A percentile compares a stretch with the other conserved stretches of the same genome.
Conservation (phyloP, 768 basidiomycete genomes). For the Rhodotorula graminis region DNA sequence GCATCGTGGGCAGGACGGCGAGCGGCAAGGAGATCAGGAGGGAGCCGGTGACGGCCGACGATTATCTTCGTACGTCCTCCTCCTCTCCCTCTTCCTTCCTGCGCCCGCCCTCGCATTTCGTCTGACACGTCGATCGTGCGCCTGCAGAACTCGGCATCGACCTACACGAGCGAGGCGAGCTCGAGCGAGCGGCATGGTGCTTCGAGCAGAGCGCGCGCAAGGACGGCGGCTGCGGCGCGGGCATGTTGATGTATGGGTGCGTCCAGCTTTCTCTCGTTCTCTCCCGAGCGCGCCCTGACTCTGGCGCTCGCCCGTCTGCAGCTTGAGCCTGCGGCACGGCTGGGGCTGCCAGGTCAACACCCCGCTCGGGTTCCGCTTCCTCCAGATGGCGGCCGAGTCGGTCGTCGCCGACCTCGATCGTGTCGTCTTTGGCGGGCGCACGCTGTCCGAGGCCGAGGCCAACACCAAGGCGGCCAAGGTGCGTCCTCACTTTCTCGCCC, state of each 20-base stretch:
- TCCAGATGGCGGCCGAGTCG: slow-evolving; percentile 71
- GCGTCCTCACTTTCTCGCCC: slow-evolving; percentile 1
- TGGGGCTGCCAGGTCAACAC: slow-evolving; percentile 71
- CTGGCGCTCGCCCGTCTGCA: not conserved
- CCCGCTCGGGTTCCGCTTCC: slow-evolving; percentile 71
- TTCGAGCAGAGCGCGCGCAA: slow-evolving; percentile 46
- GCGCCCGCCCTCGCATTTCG: too few relatives aligned
- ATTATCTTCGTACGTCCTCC: slow-evolving; percentile 33
- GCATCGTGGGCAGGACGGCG: not conserved
- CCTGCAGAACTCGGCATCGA: slow-evolving; percentile 41
- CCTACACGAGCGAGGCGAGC: slow-evolving; percentile 41
- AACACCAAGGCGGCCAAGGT: slow-evolving; percentile 60
- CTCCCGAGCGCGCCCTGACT: too few relatives aligned
- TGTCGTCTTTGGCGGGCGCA: slow-evolving; percentile 52
- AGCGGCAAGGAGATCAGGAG: slow-evolving; percentile 8
- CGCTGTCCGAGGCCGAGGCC: slow-evolving; percentile 41
- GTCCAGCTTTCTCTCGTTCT: not conserved
- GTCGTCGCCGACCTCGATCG: slow-evolving; percentile 72
- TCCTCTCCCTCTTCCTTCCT: too few relatives aligned
- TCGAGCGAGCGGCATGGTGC: slow-evolving; percentile 40
- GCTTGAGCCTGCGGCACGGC: slow-evolving; percentile 69
- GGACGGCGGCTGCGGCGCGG: slow-evolving; percentile 74
- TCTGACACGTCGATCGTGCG: not conserved
- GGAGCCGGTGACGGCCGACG: slow-evolving; percentile 31
- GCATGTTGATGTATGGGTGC: slow-evolving; percentile 84